Percentiles rank a stretch among this genome's conserved stretches.
phyloP scores from a whole-genome alignment of 2,329 filamentous ascomycete species.

The Berkeleyomyces basicola region DNA sequence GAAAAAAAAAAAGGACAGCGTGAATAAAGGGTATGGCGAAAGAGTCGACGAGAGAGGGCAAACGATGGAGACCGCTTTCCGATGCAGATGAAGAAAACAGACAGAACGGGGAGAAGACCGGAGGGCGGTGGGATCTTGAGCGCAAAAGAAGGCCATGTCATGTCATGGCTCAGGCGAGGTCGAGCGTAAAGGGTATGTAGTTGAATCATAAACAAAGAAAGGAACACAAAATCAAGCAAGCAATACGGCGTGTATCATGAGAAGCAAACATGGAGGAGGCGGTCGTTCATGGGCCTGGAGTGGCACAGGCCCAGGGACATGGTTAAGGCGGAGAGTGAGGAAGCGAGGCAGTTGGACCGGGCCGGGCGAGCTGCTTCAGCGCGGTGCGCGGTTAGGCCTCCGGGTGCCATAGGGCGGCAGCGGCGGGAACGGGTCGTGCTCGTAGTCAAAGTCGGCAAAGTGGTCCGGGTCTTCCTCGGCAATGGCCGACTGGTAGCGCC shows the following conservation, averaged over 20 bases:
- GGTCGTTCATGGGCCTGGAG: no score
- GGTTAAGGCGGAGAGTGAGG: background rate
- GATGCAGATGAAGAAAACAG: no score
- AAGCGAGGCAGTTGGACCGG: background rate
- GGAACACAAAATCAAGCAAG: background rate
- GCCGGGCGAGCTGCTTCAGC: background rate
- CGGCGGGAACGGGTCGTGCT: background rate
- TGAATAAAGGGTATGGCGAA: background rate
- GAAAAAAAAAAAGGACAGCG: background rate
- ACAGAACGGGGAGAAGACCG: no score
- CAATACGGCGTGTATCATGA: background rate
- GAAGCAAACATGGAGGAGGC: background rate
- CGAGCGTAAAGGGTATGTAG: background rate
- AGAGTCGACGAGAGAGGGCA: background rate
- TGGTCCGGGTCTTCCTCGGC: slow-evolving; percentile 2
- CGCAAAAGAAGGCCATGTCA: background rate
- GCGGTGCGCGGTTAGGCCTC: background rate
- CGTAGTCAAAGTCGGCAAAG: slow-evolving; percentile 12
- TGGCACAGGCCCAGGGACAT: background rate
- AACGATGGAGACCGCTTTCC: background rate
- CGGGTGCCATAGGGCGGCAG: background rate
- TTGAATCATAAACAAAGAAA: background rate
- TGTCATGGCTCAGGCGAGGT: background rate
- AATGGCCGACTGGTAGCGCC: background rate
- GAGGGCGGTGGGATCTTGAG: background rate